Evolutionary conservation across 805 yeast species (phyloP).

Genomic region (Yarrowia osloensis): DNA sequence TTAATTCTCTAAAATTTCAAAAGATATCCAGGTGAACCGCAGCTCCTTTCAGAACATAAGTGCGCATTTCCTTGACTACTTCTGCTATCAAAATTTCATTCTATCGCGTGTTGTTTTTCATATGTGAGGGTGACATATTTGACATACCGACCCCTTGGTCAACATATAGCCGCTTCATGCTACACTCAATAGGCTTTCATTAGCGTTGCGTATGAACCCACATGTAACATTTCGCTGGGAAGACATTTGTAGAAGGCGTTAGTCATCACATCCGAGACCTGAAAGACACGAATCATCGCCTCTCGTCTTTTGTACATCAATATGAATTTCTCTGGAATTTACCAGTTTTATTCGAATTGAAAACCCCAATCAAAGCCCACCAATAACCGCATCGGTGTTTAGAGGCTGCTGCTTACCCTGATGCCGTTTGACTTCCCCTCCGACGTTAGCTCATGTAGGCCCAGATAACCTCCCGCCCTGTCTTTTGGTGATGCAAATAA

Average conservation of each 20-base stretch:
- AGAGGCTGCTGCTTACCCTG: background rate
- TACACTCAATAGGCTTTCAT: background rate
- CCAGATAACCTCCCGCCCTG: conserved; percentile 28
- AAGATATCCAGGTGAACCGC: too few relatives aligned
- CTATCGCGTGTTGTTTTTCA: background rate
- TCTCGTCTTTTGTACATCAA: background rate
- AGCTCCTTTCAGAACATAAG: too few relatives aligned
- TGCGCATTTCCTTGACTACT: too few relatives aligned
- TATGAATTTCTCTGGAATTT: background rate
- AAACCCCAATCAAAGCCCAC: background rate
- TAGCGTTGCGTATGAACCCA: background rate
- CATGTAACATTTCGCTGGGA: background rate
- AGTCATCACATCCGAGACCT: background rate
- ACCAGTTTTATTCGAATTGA: background rate
- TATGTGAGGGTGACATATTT: background rate
- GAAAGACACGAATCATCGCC: background rate
- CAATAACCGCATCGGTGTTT: background rate
- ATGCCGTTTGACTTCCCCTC: conserved; percentile 15
- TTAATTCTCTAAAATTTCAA: too few relatives aligned
- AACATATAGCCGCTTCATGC: background rate
- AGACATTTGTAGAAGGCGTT: background rate
- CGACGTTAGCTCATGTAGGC: conserved; percentile 1
- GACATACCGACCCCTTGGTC: background rate
- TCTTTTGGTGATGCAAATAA: conserved; percentile 24
- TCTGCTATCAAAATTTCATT: background rate